These are phyloP conservation scores for Fusarium subglutinans DNA, from an alignment of 2,329 filamentous ascomycete genomes.

Conservation along the genomic window DNA sequence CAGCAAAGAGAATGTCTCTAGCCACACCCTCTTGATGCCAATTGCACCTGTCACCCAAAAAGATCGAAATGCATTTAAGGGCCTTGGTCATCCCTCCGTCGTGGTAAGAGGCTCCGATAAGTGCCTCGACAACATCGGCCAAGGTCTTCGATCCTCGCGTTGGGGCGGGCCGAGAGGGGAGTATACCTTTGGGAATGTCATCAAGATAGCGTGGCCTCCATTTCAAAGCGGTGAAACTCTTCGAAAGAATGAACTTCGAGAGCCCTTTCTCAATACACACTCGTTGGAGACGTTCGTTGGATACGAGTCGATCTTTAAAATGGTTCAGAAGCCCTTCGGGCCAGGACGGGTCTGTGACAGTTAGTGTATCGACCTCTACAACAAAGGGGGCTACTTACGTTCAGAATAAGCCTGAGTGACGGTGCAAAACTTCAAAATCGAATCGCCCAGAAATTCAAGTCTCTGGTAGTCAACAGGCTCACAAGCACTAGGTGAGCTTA, in stretches of 20 bases:
- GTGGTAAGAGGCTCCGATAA: constrained; percentile 79
- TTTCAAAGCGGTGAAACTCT: constrained; percentile 72
- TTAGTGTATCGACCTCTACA: neutral
- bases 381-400: constrained; percentile 50
- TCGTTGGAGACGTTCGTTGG: constrained; percentile 76
- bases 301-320: constrained; percentile 75
- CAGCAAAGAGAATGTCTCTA: constrained; percentile 55
- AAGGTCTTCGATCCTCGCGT: constrained; percentile 78
- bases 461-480: constrained; percentile 79
- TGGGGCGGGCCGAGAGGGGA: neutral
- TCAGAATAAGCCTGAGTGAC: constrained; percentile 70
- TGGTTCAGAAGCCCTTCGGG: constrained; percentile 80
- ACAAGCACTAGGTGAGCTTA: constrained; percentile 70
- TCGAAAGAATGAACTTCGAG: constrained; percentile 76
- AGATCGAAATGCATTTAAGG: constrained; percentile 69
- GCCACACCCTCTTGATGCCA: constrained; percentile 60
- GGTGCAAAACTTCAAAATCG: constrained; percentile 78
- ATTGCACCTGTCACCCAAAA: constrained; percentile 65
- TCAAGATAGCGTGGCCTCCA: constrained; percentile 75
- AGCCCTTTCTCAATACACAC: constrained; percentile 72
- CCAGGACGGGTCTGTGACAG: constrained; percentile 66
- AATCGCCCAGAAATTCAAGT: constrained; percentile 88
- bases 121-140: constrained; percentile 86
- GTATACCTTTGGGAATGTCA: constrained; percentile 41
- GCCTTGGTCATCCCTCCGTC: constrained; percentile 74